Conservation (phyloP, 441 rosid genomes). For the Croton setiger region DNA sequence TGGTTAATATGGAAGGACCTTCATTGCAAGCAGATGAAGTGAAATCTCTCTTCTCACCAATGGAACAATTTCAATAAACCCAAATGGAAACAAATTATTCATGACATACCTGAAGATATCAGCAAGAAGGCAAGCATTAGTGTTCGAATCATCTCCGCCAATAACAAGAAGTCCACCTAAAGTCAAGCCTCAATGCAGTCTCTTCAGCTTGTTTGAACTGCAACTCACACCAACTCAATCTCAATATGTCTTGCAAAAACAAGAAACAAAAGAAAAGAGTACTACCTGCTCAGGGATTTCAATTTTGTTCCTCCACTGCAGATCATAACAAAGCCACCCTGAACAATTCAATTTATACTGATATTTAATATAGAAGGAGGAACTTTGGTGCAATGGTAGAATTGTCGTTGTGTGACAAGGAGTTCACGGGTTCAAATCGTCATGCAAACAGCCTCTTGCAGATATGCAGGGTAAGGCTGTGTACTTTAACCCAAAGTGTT, state of each 20-base stretch:
- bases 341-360: slow-evolving; percentile 8
- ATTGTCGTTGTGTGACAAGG: too few relatives aligned
- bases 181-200: slow-evolving; percentile 77
- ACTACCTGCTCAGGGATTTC: slow-evolving; percentile 97
- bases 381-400: too few relatives aligned
- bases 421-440: too few relatives aligned
- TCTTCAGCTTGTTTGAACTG: slow-evolving; percentile 99
- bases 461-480: too few relatives aligned
- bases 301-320: slow-evolving; percentile 98
- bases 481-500: too few relatives aligned
- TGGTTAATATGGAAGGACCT: slow-evolving; percentile 5
- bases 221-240: slow-evolving; percentile 20
- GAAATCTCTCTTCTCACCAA: neutral
- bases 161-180: slow-evolving; percentile 94
- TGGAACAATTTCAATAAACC: neutral
- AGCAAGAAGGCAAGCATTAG: slow-evolving; percentile 98
- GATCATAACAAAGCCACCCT: slow-evolving; percentile 99
- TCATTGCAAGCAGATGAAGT: neutral
- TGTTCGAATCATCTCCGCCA: slow-evolving; percentile 99
- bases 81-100: neutral
- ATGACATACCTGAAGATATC: slow-evolving; percentile 76
- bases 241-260: slow-evolving; percentile 4
- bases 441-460: too few relatives aligned
- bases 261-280: neutral
- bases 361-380: too few relatives aligned